Evolutionary conservation across 441 rosid genomes (phyloP), one percentile per base, ranked within the genome.

Genomic region (Erodium trifolium): DNA sequence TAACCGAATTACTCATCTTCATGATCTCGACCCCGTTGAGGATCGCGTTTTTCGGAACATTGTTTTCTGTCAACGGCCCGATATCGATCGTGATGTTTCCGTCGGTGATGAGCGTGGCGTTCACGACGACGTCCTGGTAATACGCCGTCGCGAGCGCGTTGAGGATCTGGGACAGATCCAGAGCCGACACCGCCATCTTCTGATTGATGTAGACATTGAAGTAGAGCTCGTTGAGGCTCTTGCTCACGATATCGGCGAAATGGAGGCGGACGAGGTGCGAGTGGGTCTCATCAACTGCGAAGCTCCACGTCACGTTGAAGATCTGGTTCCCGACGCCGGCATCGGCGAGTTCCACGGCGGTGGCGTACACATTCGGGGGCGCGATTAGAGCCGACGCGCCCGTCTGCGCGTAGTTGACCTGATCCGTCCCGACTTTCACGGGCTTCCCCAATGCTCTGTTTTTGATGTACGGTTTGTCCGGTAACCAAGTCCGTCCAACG

Each of bases 211-310:
- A 91, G 16, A 91, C 93, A 63, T 93, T 84, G 77, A 89, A 93
- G 80, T 91, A 93, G 14, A 93, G 81, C 29, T 87, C 88, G 66
- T 87, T 82, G 35, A 86, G 82, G 47, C 88, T 66, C 73, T 81
- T 85, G 78, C 97, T 93, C 27, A 89, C 84, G 7, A 87, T 87
- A 74, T 93, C 96, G 69, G 93, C 84, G 72, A 91, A 91, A 79
- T 93, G 96, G 70, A 89, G 75, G 66, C 96, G 81, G 39, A 88
- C 49, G 67, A 86, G 23, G 74, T 88, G 88, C 77, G 68, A 73
- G 68, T 87, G 90, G 0, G 85, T 31, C 7, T 77, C 59, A 67
- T 88, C 89, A 0, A 82, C 85, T 0, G 80, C 83, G 34, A 91
- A 88, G 29, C 81, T 75, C 97, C 97, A 91, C 11, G 91, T 79